Evolutionary conservation across 1,284 basidiomycete species (phyloP).

Genomic region (Ganoderma boninense): DNA sequence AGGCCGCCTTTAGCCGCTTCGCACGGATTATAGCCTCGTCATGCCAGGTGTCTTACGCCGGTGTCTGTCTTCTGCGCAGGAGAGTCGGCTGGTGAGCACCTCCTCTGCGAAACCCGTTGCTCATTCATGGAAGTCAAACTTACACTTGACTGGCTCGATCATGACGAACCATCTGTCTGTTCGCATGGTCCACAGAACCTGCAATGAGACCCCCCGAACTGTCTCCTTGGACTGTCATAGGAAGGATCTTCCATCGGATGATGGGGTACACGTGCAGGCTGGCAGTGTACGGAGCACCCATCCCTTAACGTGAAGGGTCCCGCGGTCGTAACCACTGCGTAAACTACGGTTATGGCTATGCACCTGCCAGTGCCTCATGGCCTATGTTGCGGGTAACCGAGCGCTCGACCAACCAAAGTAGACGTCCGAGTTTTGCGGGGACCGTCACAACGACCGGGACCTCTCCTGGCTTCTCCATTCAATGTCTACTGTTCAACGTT

Average conservation of each 20-base stretch:
- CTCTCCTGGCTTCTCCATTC: neutral
- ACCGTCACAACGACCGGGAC: neutral
- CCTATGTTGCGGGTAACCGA: neutral
- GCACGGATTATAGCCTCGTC: too few species aligned
- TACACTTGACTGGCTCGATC: neutral
- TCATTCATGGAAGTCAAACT: neutral
- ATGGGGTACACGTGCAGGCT: neutral
- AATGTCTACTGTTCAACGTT: too few species aligned
- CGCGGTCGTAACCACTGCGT: neutral
- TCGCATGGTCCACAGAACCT: neutral
- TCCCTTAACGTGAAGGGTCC: neutral
- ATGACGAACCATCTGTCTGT: neutral
- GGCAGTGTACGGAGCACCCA: neutral
- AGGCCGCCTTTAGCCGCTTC: too few species aligned
- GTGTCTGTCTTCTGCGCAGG: too few species aligned
- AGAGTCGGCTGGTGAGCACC: too few species aligned
- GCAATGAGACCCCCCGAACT: neutral
- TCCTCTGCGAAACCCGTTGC: too few species aligned
- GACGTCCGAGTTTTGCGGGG: constrained; percentile 45
- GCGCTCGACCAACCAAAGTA: neutral
- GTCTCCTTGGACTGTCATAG: neutral
- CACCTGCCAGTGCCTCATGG: neutral
- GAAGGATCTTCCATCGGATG: neutral
- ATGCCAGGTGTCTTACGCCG: too few species aligned
- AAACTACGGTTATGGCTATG: neutral